phyloP scores from a whole-genome alignment of 78 protist species.

The Protostelium mycophagum region DNA sequence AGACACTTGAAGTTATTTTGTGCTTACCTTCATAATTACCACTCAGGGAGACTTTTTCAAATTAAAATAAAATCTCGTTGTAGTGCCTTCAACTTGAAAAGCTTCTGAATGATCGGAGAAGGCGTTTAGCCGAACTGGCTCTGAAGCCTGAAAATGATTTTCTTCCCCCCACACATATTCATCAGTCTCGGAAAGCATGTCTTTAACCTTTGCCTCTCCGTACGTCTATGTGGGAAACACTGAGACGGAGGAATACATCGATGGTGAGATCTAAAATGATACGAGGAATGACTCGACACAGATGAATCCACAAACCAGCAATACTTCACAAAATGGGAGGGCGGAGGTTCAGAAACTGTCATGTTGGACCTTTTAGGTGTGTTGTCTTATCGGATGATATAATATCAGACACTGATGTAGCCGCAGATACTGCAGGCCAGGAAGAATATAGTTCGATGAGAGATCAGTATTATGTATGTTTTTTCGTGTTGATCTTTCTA shows the following conservation, averaged over 20 bases:
- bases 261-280: neutral
- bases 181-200: too few relatives aligned
- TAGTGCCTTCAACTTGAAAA: too few relatives aligned
- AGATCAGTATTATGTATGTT: neutral
- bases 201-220: neutral
- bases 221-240: neutral
- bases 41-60: too few relatives aligned
- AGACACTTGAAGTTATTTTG: too few relatives aligned
- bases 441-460: neutral
- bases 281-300: neutral
- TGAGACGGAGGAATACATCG: neutral
- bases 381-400: neutral
- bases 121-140: too few relatives aligned
- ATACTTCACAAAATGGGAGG: neutral
- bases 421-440: neutral
- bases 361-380: neutral
- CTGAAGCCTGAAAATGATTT: too few relatives aligned
- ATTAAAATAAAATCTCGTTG: too few relatives aligned
- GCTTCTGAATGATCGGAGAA: too few relatives aligned
- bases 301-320: neutral
- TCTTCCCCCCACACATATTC: too few relatives aligned
- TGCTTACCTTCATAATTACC: too few relatives aligned
- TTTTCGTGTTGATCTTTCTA: neutral
- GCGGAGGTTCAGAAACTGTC: neutral
- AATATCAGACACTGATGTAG: neutral